Evolutionary conservation across 257 asterid genomes (phyloP).

Genomic region (Forsythia viridissima): DNA sequence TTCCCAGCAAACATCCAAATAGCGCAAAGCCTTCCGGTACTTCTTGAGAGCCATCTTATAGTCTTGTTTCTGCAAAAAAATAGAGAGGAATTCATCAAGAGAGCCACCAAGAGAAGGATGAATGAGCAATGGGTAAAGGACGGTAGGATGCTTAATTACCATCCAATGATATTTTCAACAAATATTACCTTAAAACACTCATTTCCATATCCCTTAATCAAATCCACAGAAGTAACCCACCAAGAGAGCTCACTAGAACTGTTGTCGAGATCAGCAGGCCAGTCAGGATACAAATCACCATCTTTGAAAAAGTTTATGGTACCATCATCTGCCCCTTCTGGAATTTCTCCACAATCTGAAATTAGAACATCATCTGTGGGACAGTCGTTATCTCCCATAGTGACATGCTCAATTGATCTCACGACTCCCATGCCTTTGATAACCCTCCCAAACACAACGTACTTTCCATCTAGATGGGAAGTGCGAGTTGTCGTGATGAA

Average conservation of each 20-base stretch:
- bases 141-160: neutral
- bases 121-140: constrained; percentile 6
- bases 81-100: constrained; percentile 4
- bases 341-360: constrained; percentile 81
- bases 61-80: constrained; percentile 79
- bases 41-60: constrained; percentile 95
- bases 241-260: constrained; percentile 72
- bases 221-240: constrained; percentile 83
- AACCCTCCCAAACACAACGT: constrained; percentile 89
- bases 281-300: constrained; percentile 86
- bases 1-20: constrained; percentile 94
- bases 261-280: constrained; percentile 86
- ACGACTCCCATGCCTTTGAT: constrained; percentile 94
- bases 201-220: constrained; percentile 78
- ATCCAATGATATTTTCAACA: neutral
- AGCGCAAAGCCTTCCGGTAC: constrained; percentile 94
- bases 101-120: neutral
- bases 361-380: constrained; percentile 66
- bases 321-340: constrained; percentile 85
- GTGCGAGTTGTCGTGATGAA: constrained; percentile 92
- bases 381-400: constrained; percentile 60
- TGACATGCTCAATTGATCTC: constrained; percentile 78
- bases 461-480: constrained; percentile 87
- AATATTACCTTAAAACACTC: constrained; percentile 76
- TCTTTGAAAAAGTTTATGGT: constrained; percentile 70